phyloP scores from a whole-genome alignment of 208 protist genomes.

The Trichomonas gallinae region DNA sequence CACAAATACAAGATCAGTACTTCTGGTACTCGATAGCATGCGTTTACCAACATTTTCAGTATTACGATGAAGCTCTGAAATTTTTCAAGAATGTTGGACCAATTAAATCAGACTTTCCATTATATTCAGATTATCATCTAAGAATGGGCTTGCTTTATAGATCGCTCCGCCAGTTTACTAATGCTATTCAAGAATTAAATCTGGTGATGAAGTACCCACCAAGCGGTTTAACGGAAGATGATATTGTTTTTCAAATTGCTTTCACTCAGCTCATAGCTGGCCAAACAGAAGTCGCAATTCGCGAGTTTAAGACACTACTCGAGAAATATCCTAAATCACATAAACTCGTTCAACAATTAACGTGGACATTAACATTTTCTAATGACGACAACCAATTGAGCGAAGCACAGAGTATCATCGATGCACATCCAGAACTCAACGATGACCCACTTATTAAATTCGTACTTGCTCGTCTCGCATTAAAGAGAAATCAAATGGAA shows the following conservation, averaged over 20 bases:
- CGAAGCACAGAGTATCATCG: background rate
- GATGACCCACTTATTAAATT: background rate
- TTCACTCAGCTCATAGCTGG: background rate
- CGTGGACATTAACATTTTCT: background rate
- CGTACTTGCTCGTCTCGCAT: background rate
- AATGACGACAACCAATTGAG: background rate
- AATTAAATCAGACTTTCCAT: background rate
- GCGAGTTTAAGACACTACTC: background rate
- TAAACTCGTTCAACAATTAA: background rate
- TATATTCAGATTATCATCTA: background rate
- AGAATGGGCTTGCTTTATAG: background rate
- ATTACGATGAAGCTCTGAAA: background rate
- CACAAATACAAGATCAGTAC: background rate
- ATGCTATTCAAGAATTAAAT: background rate
- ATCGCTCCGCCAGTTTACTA: background rate
- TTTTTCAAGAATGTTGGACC: background rate
- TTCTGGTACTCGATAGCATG: background rate
- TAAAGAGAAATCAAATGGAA: background rate
- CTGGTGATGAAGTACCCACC: background rate
- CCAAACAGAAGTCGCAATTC: background rate
- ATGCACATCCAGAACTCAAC: background rate
- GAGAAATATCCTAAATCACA: background rate
- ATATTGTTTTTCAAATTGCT: conserved; percentile 15
- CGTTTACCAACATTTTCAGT: background rate
- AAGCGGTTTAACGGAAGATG: background rate